These are phyloP conservation scores for Pyrenochaeta sp. DNA, from an alignment of 2,329 filamentous ascomycete genomes.

Conservation along the genomic window DNA sequence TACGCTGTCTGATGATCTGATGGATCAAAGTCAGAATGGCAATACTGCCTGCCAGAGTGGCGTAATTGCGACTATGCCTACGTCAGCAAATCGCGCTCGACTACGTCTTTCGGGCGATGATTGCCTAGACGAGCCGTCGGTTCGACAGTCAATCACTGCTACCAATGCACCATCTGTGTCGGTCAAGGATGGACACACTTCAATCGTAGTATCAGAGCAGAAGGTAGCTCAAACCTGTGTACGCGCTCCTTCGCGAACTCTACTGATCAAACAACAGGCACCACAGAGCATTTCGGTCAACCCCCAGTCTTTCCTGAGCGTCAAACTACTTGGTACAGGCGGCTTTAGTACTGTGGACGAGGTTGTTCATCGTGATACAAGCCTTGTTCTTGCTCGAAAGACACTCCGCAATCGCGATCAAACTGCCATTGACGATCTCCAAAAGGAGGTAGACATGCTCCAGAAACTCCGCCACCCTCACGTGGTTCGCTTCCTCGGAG, in stretches of 20 bases:
- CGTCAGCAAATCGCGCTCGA: constrained; percentile 1
- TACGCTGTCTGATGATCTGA: neutral
- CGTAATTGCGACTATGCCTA: neutral
- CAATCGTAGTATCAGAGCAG: neutral
- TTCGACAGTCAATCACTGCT: neutral
- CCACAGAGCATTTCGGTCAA: constrained; percentile 11
- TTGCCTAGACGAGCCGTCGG: neutral
- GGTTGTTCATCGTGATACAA: constrained; percentile 45
- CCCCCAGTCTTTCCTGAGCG: constrained; percentile 41
- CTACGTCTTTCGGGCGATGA: neutral
- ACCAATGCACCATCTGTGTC: neutral
- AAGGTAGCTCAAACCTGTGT: constrained; percentile 2
- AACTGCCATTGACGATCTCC: constrained; percentile 41
- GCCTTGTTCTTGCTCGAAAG: constrained; percentile 43
- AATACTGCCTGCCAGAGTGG: neutral
- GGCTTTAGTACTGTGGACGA: constrained; percentile 50
- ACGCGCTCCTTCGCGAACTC: neutral
- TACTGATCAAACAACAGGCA: constrained; percentile 1
- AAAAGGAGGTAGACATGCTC: constrained; percentile 45
- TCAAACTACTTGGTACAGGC: constrained; percentile 45
- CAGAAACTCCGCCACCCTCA: constrained; percentile 50
- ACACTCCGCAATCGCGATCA: constrained; percentile 47
- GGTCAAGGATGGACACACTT: neutral
- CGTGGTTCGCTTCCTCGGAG: constrained; percentile 47
- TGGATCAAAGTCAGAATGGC: neutral